A percentile compares a stretch with the other conserved stretches of the same genome.
Evolutionary conservation across 75 land plant species (phyloP).

Genomic region (Gnetum montanum): DNA sequence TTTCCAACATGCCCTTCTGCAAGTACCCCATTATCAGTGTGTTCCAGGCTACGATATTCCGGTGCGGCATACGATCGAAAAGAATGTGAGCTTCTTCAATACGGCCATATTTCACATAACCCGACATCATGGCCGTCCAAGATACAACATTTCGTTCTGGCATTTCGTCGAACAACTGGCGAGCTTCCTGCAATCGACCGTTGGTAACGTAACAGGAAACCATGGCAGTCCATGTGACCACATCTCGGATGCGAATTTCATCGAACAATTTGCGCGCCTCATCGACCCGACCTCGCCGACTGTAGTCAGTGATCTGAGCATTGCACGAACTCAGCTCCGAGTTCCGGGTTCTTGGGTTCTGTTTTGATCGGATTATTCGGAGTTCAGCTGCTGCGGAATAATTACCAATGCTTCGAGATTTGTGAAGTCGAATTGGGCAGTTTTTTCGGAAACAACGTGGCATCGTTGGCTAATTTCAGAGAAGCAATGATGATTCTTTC

Average conservation of each 20-base stretch:
- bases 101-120: not conserved
- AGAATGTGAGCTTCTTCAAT: not conserved
- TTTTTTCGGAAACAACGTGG: too few relatives aligned
- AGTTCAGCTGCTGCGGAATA: too few relatives aligned
- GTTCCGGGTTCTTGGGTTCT: too few relatives aligned
- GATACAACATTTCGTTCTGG: constrained; percentile 4
- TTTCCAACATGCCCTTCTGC: not conserved
- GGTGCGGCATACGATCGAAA: not conserved
- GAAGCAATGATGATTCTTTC: too few relatives aligned
- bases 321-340: constrained; percentile 2
- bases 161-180: constrained; percentile 19
- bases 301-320: not conserved
- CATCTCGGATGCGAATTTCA: constrained; percentile 2
- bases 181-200: constrained; percentile 21
- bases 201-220: constrained; percentile 25
- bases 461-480: too few relatives aligned
- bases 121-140: constrained; percentile 3
- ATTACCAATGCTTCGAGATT: too few relatives aligned
- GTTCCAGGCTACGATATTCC: constrained; percentile 1
- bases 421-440: too few relatives aligned
- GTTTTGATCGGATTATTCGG: too few relatives aligned
- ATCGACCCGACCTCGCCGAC: not conserved
- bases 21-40: not conserved
- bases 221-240: constrained; percentile 26
- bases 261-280: not conserved